phyloP scores from a whole-genome alignment of 148 eudicot species.

The Nepenthes mirabilis region DNA sequence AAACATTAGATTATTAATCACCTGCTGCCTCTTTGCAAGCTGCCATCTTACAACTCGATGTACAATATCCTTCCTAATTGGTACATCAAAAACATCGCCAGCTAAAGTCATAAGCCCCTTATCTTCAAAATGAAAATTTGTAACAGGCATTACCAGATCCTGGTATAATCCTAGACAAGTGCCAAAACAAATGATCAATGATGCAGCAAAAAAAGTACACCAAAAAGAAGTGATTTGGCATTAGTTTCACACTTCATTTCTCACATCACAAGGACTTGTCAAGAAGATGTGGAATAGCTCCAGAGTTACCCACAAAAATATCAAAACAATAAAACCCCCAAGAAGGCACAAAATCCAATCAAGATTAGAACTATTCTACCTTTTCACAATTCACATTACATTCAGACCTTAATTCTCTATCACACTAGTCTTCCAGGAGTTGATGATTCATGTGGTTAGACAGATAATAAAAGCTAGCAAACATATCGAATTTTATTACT shows the following conservation, averaged over 20 bases:
- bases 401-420: background rate
- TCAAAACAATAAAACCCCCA: background rate
- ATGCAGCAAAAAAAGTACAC: background rate
- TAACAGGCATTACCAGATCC: conserved; percentile 79
- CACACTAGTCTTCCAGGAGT: too few relatives aligned
- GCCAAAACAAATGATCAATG: conserved; percentile 9
- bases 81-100: conserved; percentile 97
- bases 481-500: too few relatives aligned
- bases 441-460: too few relatives aligned
- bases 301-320: background rate
- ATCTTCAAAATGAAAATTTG: conserved; percentile 73
- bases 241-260: background rate
- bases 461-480: too few relatives aligned
- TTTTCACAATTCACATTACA: too few relatives aligned
- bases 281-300: background rate
- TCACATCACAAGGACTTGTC: background rate
- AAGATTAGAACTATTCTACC: background rate
- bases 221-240: background rate
- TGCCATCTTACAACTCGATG: conserved; percentile 98
- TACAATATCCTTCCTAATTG: conserved; percentile 87
- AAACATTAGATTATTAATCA: conserved; percentile 8
- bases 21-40: conserved; percentile 98
- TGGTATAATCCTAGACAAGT: conserved; percentile 41
- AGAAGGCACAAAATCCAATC: background rate
- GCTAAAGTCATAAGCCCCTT: conserved; percentile 78